Evolutionary conservation across 2,329 filamentous ascomycete species (phyloP), one percentile per base, ranked within the genome.

Genomic region (Diplodia mutila): DNA sequence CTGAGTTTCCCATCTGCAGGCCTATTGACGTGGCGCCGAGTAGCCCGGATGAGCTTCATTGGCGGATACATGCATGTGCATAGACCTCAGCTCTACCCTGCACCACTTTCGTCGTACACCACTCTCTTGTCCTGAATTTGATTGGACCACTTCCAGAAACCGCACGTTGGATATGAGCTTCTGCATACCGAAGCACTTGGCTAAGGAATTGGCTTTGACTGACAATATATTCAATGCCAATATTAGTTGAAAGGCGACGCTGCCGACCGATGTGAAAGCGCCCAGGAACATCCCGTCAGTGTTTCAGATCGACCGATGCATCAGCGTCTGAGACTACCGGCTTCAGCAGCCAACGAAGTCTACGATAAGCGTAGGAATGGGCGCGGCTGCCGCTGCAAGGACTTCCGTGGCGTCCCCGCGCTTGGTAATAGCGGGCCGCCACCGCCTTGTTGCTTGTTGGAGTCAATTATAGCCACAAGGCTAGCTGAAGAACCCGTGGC

Each of bases 401-500:
- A 42, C 4, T n/a, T 61, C n/a, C 12, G 39, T 25, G 37, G 55
- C 55, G 55, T 18, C 57, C 57, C 57, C 57, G 57, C 57, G 25
- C 39, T 61, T 34, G 7, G 23, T 46, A 27, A 59, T 55, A 55
- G 53, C 57, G 57, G 55, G 23, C 57, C 39, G 57, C 57, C 57
- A 61, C 39, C 23, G 55, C 34, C 55, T 27, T 6, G 29, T 18
- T n/a, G n/a, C n/a, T n/a, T n/a, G n/a, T 23, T 23, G 42, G 55
- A 14, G 34, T 59, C 37, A 39, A 46, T 25, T 9, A 34, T 61
- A 32, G n/a, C n/a, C n/a, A n/a, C n/a, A n/a, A n/a, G n/a, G n/a
- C n/a, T n/a, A n/a, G 21, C 57, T 21, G 27, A 48, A 25, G 25
- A 61, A 27, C 14, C 18, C 39, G 9, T 61, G 39, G 39, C 57